These are phyloP conservation scores for Aureobasidium lini DNA, from an alignment of 2,329 filamentous ascomycete species.

Conservation along the genomic window DNA sequence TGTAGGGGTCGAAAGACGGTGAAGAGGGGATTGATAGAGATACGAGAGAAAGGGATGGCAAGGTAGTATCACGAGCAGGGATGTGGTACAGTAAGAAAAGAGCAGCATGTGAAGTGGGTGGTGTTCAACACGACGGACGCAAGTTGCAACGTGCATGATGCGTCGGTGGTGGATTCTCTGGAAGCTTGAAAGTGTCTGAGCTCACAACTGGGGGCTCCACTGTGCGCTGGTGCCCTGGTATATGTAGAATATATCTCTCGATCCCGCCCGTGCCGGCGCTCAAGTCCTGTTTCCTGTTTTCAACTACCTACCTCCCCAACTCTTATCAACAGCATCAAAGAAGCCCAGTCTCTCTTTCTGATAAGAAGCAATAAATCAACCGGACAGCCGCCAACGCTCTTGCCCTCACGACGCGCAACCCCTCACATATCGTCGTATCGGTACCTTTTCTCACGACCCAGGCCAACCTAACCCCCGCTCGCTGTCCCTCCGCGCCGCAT, in stretches of 20 bases:
- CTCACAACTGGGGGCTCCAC: not conserved
- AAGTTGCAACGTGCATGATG: not conserved
- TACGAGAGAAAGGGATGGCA: not conserved
- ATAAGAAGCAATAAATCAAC: not conserved
- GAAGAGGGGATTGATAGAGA: not conserved
- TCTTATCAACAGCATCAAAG: not conserved
- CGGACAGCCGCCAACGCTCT: not conserved
- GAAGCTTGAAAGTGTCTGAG: not conserved
- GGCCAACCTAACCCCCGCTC: not conserved
- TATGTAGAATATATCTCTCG: not conserved
- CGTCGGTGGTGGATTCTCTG: not conserved
- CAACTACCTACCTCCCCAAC: not conserved
- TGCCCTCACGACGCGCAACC: not conserved
- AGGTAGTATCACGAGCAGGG: not conserved
- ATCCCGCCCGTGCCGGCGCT: not conserved
- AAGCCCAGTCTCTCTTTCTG: not conserved
- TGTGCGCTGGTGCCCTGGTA: not conserved
- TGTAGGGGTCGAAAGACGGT: conserved; percentile 8
- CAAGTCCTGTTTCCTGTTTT: not conserved
- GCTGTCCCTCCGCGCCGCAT: not conserved
- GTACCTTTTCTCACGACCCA: not conserved
- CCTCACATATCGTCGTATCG: conserved; percentile 9
- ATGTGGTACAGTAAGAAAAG: not conserved
- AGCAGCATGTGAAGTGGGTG: not conserved
- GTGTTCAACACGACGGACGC: not conserved